Evolutionary conservation across 2,329 filamentous ascomycete genomes (phyloP).

Genomic region (Huntiella bhutanensis): DNA sequence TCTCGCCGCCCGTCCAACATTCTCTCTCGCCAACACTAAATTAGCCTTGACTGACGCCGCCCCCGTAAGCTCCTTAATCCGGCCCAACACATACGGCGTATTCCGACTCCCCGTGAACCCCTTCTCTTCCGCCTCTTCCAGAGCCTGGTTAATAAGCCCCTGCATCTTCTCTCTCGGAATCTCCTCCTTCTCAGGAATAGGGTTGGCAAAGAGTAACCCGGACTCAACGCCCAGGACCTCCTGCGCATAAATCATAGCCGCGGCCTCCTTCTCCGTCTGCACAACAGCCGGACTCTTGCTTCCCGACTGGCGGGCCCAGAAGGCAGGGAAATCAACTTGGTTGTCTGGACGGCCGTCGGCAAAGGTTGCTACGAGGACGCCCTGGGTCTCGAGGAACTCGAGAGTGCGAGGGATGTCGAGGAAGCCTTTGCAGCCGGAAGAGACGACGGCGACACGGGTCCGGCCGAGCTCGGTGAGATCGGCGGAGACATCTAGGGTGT

Average conservation of each 20-base stretch:
- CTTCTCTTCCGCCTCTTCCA: conserved; percentile 42
- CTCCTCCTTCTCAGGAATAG: conserved; percentile 51
- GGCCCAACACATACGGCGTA: conserved; percentile 64
- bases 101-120: conserved; percentile 57
- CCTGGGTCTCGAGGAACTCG: conserved; percentile 54
- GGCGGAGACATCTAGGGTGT: conserved; percentile 81
- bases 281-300: conserved; percentile 60
- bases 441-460: conserved; percentile 73
- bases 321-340: conserved; percentile 71
- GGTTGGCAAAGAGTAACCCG: conserved; percentile 77
- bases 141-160: conserved; percentile 45
- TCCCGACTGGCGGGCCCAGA: conserved; percentile 80
- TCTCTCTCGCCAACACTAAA: conserved; percentile 36
- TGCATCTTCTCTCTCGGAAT: conserved; percentile 57
- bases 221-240: conserved; percentile 52
- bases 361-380: conserved; percentile 75
- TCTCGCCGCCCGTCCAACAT: conserved; percentile 35
- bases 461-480: conserved; percentile 86
- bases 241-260: conserved; percentile 72
- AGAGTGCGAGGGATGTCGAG: conserved; percentile 79
- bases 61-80: conserved; percentile 61
- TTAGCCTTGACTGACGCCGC: conserved; percentile 58
- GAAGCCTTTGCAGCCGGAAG: conserved; percentile 89
- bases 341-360: conserved; percentile 52
- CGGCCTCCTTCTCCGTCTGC: conserved; percentile 60